Evolutionary conservation across 768 basidiomycete genomes (phyloP).

Genomic region (Pulveroboletus frians): DNA sequence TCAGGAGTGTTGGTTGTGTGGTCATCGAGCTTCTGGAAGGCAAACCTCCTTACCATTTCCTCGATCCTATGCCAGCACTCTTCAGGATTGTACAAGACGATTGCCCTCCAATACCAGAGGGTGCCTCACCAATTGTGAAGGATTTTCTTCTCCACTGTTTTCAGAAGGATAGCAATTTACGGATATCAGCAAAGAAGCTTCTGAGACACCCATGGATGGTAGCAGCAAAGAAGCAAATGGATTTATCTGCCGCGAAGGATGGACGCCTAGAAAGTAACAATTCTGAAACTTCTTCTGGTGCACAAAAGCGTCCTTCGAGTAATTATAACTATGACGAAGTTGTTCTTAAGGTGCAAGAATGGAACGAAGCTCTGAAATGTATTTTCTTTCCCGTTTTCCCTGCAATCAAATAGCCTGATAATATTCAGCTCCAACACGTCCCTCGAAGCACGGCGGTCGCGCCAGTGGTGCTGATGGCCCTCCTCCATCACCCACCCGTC

Average conservation of each 20-base stretch:
- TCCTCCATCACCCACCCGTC: constrained; percentile 41
- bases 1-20: constrained; percentile 88
- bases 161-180: constrained; percentile 94
- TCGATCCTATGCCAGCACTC: constrained; percentile 97
- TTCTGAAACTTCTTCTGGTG: constrained; percentile 32
- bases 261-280: constrained; percentile 27
- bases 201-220: constrained; percentile 96
- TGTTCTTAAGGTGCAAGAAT: constrained; percentile 92
- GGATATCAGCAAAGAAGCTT: constrained; percentile 90
- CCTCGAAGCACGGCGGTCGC: constrained; percentile 61
- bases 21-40: constrained; percentile 89
- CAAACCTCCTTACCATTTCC: constrained; percentile 91
- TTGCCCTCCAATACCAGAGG: constrained; percentile 93
- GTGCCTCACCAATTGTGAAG: constrained; percentile 90
- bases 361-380: constrained; percentile 98
- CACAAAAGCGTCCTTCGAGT: constrained; percentile 47
- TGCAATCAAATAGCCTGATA: constrained; percentile 4
- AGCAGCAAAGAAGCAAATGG: constrained; percentile 71
- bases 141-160: constrained; percentile 98
- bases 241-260: constrained; percentile 29
- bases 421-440: constrained; percentile 60
- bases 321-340: constrained; percentile 94
- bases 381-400: constrained; percentile 16
- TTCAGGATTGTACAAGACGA: constrained; percentile 99
- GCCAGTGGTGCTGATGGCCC: constrained; percentile 32